A percentile compares a stretch with the other conserved stretches of the same genome.
Evolutionary conservation across 169 alveolate genomes (phyloP).

Genomic region (Babesia gibsoni): DNA sequence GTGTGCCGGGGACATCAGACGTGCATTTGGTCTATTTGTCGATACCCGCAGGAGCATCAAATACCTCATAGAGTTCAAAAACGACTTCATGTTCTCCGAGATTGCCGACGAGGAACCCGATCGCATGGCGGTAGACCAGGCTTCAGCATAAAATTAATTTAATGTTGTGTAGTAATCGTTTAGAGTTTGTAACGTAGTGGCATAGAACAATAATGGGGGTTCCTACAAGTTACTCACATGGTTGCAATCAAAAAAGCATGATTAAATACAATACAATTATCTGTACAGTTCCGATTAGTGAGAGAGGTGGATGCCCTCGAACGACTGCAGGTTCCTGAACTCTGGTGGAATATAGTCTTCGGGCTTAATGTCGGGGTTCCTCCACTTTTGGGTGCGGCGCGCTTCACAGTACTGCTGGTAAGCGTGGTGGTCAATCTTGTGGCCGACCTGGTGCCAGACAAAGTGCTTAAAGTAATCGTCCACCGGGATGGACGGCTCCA

Average conservation of each 20-base stretch:
- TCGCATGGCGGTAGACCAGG: not conserved
- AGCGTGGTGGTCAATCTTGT: slow-evolving; percentile 82
- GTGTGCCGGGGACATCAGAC: slow-evolving; percentile 91
- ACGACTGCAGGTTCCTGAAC: slow-evolving; percentile 68
- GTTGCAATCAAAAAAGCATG: too few relatives aligned
- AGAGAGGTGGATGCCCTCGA: slow-evolving; percentile 27
- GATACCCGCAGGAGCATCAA: slow-evolving; percentile 95
- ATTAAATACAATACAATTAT: not conserved
- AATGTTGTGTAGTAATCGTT: too few relatives aligned
- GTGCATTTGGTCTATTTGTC: slow-evolving; percentile 93
- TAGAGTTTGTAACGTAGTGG: too few relatives aligned
- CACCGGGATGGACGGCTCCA: slow-evolving; percentile 69
- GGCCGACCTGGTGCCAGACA: slow-evolving; percentile 82
- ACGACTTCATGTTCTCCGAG: slow-evolving; percentile 89
- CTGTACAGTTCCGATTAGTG: slow-evolving; percentile 8
- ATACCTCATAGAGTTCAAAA: slow-evolving; percentile 88
- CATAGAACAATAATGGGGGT: too few relatives aligned
- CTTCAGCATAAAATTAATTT: not conserved
- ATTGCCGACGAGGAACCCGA: not conserved
- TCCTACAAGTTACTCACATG: too few relatives aligned
- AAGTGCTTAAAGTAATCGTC: slow-evolving; percentile 75
- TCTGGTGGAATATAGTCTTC: slow-evolving; percentile 84
- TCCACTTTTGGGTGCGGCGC: slow-evolving; percentile 80
- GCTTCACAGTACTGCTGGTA: slow-evolving; percentile 83
- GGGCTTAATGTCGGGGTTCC: slow-evolving; percentile 78